Percentiles rank a stretch among this genome's conserved stretches.
Evolutionary conservation across 768 basidiomycete species (phyloP).

Genomic region (Dioszegia crocea): DNA sequence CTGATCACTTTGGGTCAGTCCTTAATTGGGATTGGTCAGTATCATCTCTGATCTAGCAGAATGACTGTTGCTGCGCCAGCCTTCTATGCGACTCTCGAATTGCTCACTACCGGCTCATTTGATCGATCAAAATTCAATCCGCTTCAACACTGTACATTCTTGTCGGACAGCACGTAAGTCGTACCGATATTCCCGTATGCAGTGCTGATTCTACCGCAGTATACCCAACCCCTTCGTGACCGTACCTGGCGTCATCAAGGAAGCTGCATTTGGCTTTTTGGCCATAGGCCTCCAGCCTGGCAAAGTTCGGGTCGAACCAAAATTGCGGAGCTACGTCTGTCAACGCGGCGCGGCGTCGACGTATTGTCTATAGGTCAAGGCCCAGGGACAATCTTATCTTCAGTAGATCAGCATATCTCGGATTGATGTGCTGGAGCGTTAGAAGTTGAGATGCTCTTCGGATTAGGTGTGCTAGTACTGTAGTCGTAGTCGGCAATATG

Average conservation of each 20-base stretch:
- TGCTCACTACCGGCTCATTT: slow-evolving; percentile 23
- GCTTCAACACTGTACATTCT: slow-evolving; percentile 14
- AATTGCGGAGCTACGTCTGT: slow-evolving; percentile 20
- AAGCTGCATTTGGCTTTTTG: slow-evolving; percentile 15
- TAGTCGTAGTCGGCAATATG: too few relatives aligned
- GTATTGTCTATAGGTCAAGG: too few relatives aligned
- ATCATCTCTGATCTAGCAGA: not conserved
- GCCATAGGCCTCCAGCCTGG: too few relatives aligned
- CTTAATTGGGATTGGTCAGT: too few relatives aligned
- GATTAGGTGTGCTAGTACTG: too few relatives aligned
- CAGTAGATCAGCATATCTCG: too few relatives aligned
- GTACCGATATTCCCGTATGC: too few relatives aligned
- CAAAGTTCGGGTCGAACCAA: slow-evolving; percentile 15
- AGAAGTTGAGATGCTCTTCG: too few relatives aligned
- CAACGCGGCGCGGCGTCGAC: not conserved
- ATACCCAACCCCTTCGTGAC: slow-evolving; percentile 15
- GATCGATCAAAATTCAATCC: slow-evolving; percentile 14
- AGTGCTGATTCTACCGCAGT: not conserved
- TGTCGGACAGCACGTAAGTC: slow-evolving; percentile 17
- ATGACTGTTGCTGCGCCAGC: slow-evolving; percentile 35
- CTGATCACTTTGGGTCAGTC: slow-evolving; percentile 12
- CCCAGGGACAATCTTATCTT: too few relatives aligned
- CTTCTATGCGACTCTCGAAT: slow-evolving; percentile 33
- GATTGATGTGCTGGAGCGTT: too few relatives aligned
- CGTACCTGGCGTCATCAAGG: slow-evolving; percentile 13